Evolutionary conservation across 805 yeast species (phyloP).

Genomic region (Ogataea sp.): DNA sequence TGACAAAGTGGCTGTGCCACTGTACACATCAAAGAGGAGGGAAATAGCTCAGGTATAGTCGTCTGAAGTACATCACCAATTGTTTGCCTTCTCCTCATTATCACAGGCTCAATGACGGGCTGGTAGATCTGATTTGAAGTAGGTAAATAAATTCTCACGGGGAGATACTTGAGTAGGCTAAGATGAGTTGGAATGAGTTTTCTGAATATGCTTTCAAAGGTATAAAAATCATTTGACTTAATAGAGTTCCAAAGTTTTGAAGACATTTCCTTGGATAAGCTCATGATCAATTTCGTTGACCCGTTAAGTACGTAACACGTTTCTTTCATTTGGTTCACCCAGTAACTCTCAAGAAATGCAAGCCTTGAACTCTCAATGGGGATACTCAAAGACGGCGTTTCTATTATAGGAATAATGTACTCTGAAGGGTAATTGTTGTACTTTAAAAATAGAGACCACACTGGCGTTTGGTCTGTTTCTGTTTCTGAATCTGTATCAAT

Average conservation of each 20-base stretch:
- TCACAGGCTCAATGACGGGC: constrained; percentile 15
- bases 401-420: constrained; percentile 31
- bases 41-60: constrained; percentile 39
- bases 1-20: constrained; percentile 41
- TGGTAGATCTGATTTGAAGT: constrained; percentile 27
- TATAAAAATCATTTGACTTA: constrained; percentile 15
- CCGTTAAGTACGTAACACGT: constrained; percentile 71
- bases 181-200: constrained; percentile 20
- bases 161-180: constrained; percentile 29
- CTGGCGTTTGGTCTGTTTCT: neutral
- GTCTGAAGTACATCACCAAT: constrained; percentile 32
- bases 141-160: constrained; percentile 39
- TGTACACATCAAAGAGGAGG: constrained; percentile 26
- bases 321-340: constrained; percentile 81
- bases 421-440: constrained; percentile 33
- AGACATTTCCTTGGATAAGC: constrained; percentile 56
- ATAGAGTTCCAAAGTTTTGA: constrained; percentile 44
- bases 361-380: neutral
- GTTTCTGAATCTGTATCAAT: no score
- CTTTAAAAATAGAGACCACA: constrained; percentile 41
- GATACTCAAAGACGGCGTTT: constrained; percentile 1
- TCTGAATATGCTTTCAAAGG: constrained; percentile 13
- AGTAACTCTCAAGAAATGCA: constrained; percentile 35
- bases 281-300: constrained; percentile 74
- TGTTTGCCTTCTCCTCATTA: constrained; percentile 13